These are phyloP conservation scores for Vinca minor DNA, from an alignment of 257 asterid genomes.

Conservation along the genomic window DNA sequence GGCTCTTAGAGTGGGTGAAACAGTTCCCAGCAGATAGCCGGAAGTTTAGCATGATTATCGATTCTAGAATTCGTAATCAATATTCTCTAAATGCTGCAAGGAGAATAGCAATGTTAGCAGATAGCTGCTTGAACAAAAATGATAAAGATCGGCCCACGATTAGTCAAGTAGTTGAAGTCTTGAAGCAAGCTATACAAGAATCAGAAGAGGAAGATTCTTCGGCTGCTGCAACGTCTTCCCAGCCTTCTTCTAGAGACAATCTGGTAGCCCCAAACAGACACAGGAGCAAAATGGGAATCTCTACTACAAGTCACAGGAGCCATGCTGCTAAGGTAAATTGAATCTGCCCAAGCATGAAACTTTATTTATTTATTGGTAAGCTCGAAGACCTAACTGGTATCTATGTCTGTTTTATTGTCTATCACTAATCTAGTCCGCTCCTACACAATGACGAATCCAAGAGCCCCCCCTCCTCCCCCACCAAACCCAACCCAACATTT, in stretches of 20 bases:
- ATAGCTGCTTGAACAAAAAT: constrained; percentile 56
- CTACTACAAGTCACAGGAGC: constrained; percentile 16
- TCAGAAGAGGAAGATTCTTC: constrained; percentile 35
- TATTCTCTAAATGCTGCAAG: constrained; percentile 55
- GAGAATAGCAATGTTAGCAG: constrained; percentile 68
- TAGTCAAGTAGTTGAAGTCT: constrained; percentile 54
- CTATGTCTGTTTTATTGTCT: too few species aligned
- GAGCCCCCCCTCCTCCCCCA: too few species aligned
- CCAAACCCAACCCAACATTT: too few species aligned
- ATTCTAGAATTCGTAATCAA: constrained; percentile 52
- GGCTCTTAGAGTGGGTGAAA: constrained; percentile 75
- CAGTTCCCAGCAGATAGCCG: constrained; percentile 58
- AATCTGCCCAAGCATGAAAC: too few species aligned
- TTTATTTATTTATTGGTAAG: too few species aligned
- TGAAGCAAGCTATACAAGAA: constrained; percentile 63
- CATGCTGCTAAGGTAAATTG: constrained; percentile 15
- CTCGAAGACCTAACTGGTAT: too few species aligned
- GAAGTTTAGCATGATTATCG: constrained; percentile 64
- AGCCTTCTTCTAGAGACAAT: constrained; percentile 18
- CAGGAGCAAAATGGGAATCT: constrained; percentile 11
- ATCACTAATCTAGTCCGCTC: too few species aligned
- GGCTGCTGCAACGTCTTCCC: too few species aligned
- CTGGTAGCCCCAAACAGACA: constrained; percentile 11
- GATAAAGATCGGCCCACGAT: constrained; percentile 72
- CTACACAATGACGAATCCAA: too few species aligned